phyloP scores from a whole-genome alignment of 2,329 filamentous ascomycete genomes.

The Talaromyces funiculosus region DNA sequence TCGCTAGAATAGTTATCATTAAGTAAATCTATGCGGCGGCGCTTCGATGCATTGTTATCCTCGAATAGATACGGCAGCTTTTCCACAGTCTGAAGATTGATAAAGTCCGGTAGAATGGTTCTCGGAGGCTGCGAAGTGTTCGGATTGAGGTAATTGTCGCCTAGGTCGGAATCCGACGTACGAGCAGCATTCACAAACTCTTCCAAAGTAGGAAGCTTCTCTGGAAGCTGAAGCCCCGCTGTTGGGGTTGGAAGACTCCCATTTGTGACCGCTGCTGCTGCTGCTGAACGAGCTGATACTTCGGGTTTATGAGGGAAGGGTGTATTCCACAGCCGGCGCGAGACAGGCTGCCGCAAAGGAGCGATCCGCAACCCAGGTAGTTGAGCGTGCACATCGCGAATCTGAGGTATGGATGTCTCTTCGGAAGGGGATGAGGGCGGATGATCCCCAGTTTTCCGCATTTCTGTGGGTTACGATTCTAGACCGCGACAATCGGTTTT shows the following conservation, averaged over 20 bases:
- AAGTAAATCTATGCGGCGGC: conserved; percentile 38
- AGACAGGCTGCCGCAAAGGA: conserved; percentile 43
- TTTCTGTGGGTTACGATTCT: conserved; percentile 14
- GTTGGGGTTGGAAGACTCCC: conserved; percentile 20
- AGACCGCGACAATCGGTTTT: conserved; percentile 15
- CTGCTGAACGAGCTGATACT: conserved; percentile 17
- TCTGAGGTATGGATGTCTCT: conserved; percentile 25
- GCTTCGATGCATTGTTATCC: conserved; percentile 36
- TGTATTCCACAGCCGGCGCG: conserved; percentile 37
- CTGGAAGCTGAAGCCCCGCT: conserved; percentile 26
- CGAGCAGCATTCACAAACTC: conserved; percentile 33
- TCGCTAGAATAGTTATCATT: conserved; percentile 36
- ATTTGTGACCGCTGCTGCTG: background rate
- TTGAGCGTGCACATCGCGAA: conserved; percentile 37
- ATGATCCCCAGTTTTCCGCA: conserved; percentile 29
- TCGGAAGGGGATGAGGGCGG: conserved; percentile 36
- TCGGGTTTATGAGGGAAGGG: conserved; percentile 31
- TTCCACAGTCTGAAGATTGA: conserved; percentile 44
- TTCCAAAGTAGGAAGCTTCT: conserved; percentile 31
- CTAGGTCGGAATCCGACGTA: conserved; percentile 29
- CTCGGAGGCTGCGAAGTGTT: conserved; percentile 35
- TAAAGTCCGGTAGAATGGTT: conserved; percentile 42
- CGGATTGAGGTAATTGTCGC: conserved; percentile 24
- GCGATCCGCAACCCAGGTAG: conserved; percentile 41
- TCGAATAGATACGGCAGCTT: conserved; percentile 40